A percentile compares a stretch with the other conserved stretches of the same genome.
These are phyloP conservation scores for Mucor sp. DNA, from an alignment of 371 early-diverging fungal species.

Conservation along the genomic window DNA sequence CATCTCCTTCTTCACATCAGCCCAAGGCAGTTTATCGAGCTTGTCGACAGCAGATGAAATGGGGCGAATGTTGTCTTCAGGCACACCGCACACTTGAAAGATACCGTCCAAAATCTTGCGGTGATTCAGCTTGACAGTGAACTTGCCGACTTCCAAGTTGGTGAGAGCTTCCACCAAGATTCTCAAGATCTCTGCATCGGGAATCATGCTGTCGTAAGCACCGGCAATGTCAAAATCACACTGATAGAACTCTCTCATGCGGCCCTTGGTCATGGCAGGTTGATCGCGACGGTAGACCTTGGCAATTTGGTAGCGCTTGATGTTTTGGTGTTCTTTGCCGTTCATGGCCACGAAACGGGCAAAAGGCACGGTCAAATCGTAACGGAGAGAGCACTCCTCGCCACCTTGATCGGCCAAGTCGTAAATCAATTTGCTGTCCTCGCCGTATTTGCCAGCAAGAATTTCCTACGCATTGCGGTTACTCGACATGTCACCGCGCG, in stretches of 20 bases:
- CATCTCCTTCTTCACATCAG: slow-evolving; percentile 96
- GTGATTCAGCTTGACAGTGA: slow-evolving; percentile 95
- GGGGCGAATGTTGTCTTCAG: slow-evolving; percentile 78
- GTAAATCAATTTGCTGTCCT: slow-evolving; percentile 99
- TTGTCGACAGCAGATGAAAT: slow-evolving; percentile 99
- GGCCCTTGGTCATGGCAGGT: slow-evolving; percentile 98
- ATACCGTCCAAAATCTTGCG: slow-evolving; percentile 97
- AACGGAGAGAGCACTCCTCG: slow-evolving; percentile 96
- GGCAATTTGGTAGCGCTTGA: slow-evolving; percentile 99
- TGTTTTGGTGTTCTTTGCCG: slow-evolving; percentile 77
- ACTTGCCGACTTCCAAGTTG: slow-evolving; percentile 79
- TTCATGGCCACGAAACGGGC: slow-evolving; percentile 98
- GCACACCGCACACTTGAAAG: slow-evolving; percentile 96
- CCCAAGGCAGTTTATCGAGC: slow-evolving; percentile 92
- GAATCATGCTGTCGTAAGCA: slow-evolving; percentile 92
- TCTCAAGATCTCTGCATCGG: slow-evolving; percentile 95
- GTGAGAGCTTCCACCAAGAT: slow-evolving; percentile 84
- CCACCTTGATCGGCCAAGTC: slow-evolving; percentile 99
- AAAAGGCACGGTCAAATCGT: slow-evolving; percentile 99
- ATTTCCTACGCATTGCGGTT: slow-evolving; percentile 66
- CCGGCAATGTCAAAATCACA: slow-evolving; percentile 99
- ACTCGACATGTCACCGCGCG: neutral
- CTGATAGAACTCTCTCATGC: slow-evolving; percentile 99
- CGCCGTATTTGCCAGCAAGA: slow-evolving; percentile 99
- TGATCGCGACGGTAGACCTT: slow-evolving; percentile 99